Evolutionary conservation across 1,139 yeast genomes (phyloP).

Genomic region (Lodderomyces theae): DNA sequence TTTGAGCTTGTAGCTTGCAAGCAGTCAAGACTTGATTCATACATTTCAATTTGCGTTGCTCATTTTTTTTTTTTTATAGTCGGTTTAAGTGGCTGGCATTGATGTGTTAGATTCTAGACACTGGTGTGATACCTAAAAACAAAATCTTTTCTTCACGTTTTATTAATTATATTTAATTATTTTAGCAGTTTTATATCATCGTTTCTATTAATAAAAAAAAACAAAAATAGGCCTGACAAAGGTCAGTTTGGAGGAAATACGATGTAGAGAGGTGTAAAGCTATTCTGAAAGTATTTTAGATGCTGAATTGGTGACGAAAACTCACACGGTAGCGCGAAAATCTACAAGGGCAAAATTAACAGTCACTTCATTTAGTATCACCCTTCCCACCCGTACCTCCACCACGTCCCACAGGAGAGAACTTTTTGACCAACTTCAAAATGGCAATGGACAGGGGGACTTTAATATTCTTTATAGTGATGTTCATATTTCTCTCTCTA

Average conservation of each 20-base stretch:
- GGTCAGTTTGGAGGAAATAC: no score
- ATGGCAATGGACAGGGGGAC: conserved; percentile 41
- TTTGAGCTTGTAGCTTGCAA: conserved; percentile 1
- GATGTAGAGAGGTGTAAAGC: background rate
- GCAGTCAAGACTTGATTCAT: background rate
- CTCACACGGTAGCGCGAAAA: background rate
- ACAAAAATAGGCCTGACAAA: no score
- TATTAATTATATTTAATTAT: conserved; percentile 1
- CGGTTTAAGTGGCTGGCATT: background rate
- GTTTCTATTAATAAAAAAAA: background rate
- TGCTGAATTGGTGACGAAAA: no score
- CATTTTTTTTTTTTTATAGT: background rate
- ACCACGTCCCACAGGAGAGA: no score
- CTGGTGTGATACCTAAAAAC: conserved; percentile 1
- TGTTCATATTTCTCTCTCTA: conserved; percentile 35
- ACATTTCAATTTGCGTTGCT: background rate
- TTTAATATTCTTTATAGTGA: conserved; percentile 34
- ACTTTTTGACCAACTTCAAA: no score
- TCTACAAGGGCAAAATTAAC: background rate
- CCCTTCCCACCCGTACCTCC: no score
- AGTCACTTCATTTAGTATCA: no score
- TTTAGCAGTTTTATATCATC: conserved; percentile 1
- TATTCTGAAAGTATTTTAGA: no score
- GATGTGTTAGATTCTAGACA: background rate
- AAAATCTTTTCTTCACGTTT: conserved; percentile 1